phyloP scores from a whole-genome alignment of 352 stramenopile genomes.

The Globisporangium echinulatum region DNA sequence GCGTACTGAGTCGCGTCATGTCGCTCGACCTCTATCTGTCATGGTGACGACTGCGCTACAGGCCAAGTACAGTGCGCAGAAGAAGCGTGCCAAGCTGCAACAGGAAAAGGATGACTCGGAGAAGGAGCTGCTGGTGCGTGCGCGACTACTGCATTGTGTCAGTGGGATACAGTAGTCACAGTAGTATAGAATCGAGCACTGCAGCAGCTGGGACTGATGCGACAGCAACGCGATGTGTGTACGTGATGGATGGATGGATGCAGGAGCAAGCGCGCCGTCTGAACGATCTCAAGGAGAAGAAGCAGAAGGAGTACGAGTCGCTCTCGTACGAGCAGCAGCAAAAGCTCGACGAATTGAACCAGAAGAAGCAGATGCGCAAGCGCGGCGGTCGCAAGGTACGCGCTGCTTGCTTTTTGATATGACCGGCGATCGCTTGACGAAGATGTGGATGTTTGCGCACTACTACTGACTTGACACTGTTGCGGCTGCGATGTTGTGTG shows the following conservation, averaged over 20 bases:
- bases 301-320: conserved; percentile 68
- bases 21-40: neutral
- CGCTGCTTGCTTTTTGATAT: neutral
- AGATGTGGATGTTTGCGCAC: too few species aligned
- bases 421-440: neutral
- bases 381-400: conserved; percentile 54
- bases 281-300: conserved; percentile 65
- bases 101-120: conserved; percentile 31
- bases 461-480: neutral
- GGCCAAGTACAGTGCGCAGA: conserved; percentile 68
- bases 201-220: too few species aligned
- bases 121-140: conserved; percentile 24
- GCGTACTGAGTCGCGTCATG: neutral
- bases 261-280: conserved; percentile 45
- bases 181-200: too few species aligned
- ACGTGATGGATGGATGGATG: neutral
- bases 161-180: too few species aligned
- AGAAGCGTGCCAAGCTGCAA: conserved; percentile 66
- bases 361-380: conserved; percentile 70
- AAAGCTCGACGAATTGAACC: conserved; percentile 62
- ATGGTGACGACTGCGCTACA: conserved; percentile 13
- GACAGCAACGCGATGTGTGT: too few species aligned
- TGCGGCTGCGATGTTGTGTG: neutral
- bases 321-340: conserved; percentile 81
- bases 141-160: neutral